These are phyloP conservation scores for Plasmodium chabaudi DNA, from an alignment of 169 alveolate genomes.

Conservation along the genomic window DNA sequence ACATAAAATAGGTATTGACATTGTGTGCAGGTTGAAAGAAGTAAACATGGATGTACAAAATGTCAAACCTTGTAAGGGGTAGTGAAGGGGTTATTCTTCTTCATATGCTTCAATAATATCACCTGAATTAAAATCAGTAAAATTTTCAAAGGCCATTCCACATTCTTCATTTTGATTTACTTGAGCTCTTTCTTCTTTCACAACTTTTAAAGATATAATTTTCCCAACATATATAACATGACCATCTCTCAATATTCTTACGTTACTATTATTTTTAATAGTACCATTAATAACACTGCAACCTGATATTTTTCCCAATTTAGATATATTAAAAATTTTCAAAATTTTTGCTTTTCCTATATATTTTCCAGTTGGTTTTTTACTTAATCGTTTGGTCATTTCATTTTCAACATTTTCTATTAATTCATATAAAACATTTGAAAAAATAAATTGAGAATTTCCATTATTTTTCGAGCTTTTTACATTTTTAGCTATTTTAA, in stretches of 20 bases:
- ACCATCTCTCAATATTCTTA: conserved; percentile 37
- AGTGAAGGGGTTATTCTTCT: background rate
- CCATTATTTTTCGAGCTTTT: background rate
- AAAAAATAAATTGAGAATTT: conserved; percentile 4
- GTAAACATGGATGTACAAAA: too few relatives aligned
- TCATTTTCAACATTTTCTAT: conserved; percentile 9
- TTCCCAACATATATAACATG: conserved; percentile 42
- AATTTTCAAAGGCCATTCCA: conserved; percentile 65
- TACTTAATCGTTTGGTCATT: conserved; percentile 51
- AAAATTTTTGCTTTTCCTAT: conserved; percentile 47
- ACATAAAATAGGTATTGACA: too few relatives aligned
- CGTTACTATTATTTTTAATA: conserved; percentile 40
- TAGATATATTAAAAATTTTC: conserved; percentile 44
- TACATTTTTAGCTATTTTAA: conserved; percentile 15
- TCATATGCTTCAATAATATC: conserved; percentile 69
- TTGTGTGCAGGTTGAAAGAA: too few relatives aligned
- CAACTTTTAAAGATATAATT: conserved; percentile 43
- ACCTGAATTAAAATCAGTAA: conserved; percentile 21
- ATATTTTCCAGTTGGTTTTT: conserved; percentile 38
- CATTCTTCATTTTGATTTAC: conserved; percentile 51
- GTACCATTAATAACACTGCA: conserved; percentile 51
- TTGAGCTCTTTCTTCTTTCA: conserved; percentile 46
- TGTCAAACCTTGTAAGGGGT: too few relatives aligned
- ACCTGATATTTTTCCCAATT: conserved; percentile 68
- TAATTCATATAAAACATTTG: conserved; percentile 55